Evolutionary conservation across 495 filamentous ascomycete species (phyloP), one percentile per base, ranked within the genome.

Genomic region (Hypoxylon fuscum): DNA sequence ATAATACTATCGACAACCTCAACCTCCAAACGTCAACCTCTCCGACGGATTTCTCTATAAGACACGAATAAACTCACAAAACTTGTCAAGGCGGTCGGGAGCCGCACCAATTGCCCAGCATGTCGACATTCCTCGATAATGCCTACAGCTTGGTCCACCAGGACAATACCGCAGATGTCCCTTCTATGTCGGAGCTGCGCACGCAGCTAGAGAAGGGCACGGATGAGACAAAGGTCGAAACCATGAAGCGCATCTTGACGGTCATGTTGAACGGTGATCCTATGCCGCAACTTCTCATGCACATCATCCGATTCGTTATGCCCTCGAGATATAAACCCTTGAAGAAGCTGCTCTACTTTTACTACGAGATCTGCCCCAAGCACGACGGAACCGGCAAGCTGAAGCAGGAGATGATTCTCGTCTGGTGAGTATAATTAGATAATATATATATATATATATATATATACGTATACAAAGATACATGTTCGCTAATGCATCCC

Each of bases 291-390:
- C 84, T 99, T 14, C 85, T 99, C 63, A 99, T 99, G 96, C 96
- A 97, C 78, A 98, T 99, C 71, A 98, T 99, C 79, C 90, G 95
- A 75, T 98, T 98, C 76, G 91, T 99, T 63, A 98, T 98, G 96
- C 96, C 96, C 1, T 94, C 92, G 54, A 96, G 91, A 80, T 91
- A 88, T 78, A 98, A 98, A 77, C 79, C 87, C n/a, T 80, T 99
- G 68, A 99, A 99, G 85, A 98, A 98, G 79, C 79, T 99, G 37
- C 84, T 99, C 12, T 99, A 99, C 78, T 94, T 98, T 76, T 99
- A 97, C 80, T 96, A 97, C 76, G 96, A 99, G 77, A 94, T 98
- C 68, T 98, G 95, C 74, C 96, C 96, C 21, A 99, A 99, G 75
- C 88, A 88, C 37, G 96, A 98, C 75, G 80, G 87, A 20, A 86